These are phyloP conservation scores for Crithidia brevicula DNA, from an alignment of 208 protist species.

Conservation along the genomic window DNA sequence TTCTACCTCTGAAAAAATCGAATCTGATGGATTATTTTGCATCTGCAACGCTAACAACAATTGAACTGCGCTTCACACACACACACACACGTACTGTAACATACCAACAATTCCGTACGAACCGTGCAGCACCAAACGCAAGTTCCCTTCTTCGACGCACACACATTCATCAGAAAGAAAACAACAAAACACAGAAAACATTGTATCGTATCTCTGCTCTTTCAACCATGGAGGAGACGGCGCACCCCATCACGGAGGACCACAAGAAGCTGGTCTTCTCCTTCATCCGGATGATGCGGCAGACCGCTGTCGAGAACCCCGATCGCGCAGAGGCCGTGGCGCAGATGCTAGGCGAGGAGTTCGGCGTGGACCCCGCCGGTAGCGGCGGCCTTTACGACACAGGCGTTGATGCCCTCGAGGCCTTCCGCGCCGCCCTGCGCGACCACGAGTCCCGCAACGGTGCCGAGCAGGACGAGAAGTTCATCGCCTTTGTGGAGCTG, in stretches of 20 bases:
- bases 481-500: slow-evolving; percentile 82
- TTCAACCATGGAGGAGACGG: slow-evolving; percentile 37
- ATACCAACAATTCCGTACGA: too few relatives aligned
- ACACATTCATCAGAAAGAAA: too few relatives aligned
- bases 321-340: slow-evolving; percentile 53
- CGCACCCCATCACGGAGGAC: slow-evolving; percentile 62
- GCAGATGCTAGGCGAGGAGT: slow-evolving; percentile 76
- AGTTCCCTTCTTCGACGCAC: too few relatives aligned
- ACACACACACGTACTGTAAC: too few relatives aligned
- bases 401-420: slow-evolving; percentile 64
- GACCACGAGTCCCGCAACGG: slow-evolving; percentile 45
- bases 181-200: too few relatives aligned
- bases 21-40: too few relatives aligned
- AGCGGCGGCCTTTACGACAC: slow-evolving; percentile 72
- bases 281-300: slow-evolving; percentile 80
- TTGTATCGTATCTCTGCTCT: neutral
- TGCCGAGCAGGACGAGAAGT: slow-evolving; percentile 88
- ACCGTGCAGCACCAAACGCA: too few relatives aligned
- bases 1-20: too few relatives aligned
- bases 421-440: slow-evolving; percentile 56
- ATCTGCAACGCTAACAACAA: too few relatives aligned
- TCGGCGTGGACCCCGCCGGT: slow-evolving; percentile 77
- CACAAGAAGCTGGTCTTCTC: slow-evolving; percentile 88
- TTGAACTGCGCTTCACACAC: too few relatives aligned
- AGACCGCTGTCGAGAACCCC: slow-evolving; percentile 36